Base-by-base conservation (phyloP, 106 monocot genomes). In the Xerophyta viscosa region DNA sequence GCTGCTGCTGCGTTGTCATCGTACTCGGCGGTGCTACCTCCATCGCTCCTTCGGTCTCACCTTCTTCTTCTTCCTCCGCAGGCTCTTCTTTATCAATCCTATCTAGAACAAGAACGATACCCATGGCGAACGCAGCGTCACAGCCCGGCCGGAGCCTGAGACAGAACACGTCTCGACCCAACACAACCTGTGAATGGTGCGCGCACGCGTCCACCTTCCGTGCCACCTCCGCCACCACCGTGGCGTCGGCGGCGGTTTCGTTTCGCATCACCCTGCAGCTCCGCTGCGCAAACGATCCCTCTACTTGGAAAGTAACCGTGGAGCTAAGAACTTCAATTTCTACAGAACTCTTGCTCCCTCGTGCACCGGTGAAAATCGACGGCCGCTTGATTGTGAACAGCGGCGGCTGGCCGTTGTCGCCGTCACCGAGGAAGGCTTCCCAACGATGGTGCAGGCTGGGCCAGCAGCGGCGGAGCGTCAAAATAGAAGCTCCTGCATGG, bases 81-180 rank as follows among this genome's bases (percentile, higher is more conserved):
- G 33, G 33, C 11, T 33, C 33, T 33, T 33, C 33, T 33, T 33
- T 48, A 41, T 37, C 58, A 36, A 98, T 79, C 73, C 66, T 81
- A 50, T 98, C 90, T 13, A 98, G 82, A 27, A 79, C 82, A 24
- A 98, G 78, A 8, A 98, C 71, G 37, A 98, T 45, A 5, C 98
- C 98, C 90, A 98, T 98, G 47, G 74, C 76, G 37, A 98, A 86
- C 18, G 98, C 86, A 2, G 98, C 82, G 28, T 98, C 98, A 15
- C 79, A 76, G 2, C 67, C 55, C 0, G 82, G 82, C 21, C 36
- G 8, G 22, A 98, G 27, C 19, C 71, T 29, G 20, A 90, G 81
- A 51, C 66, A 66, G 66, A 98, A 98, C 30, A 98, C 96, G 39
- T 96, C 96, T 27, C 55, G 69, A 1, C 88, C 79, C 20, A 96